phyloP scores from a whole-genome alignment of 371 early-diverging fungal genomes.

The Phascolomyces articulosus region DNA sequence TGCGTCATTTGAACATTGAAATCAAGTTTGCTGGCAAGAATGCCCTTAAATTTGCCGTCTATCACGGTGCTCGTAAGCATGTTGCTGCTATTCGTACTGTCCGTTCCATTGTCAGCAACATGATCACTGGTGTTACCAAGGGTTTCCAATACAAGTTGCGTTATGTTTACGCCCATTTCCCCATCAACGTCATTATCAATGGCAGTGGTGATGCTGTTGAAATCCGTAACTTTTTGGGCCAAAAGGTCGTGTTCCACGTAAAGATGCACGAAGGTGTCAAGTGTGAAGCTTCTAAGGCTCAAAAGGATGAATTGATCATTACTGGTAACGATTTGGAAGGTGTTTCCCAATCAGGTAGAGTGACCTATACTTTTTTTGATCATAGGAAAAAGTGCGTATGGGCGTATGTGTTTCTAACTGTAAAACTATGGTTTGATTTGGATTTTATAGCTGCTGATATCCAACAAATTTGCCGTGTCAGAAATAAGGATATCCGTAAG shows the following conservation, averaged over 20 bases:
- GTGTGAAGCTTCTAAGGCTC: conserved; percentile 78
- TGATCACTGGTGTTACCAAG: conserved; percentile 98
- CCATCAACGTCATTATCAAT: conserved; percentile 96
- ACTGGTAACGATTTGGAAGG: conserved; percentile 95
- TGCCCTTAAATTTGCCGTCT: conserved; percentile 87
- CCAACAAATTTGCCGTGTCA: conserved; percentile 74
- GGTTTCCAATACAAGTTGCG: conserved; percentile 99
- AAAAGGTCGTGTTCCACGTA: conserved; percentile 92
- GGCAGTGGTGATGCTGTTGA: conserved; percentile 85
- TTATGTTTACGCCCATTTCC: conserved; percentile 99
- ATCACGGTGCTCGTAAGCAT: conserved; percentile 98
- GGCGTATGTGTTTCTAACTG: background rate
- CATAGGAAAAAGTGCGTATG: too few species aligned
- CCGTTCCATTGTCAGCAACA: conserved; percentile 96
- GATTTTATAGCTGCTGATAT: conserved; percentile 69
- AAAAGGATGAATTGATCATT: conserved; percentile 97
- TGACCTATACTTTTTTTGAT: too few species aligned
- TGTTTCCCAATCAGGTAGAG: conserved; percentile 96
- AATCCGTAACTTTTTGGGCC: conserved; percentile 99
- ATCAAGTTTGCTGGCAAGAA: conserved; percentile 69
- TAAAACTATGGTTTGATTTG: background rate
- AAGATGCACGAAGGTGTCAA: conserved; percentile 91
- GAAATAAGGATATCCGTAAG: conserved; percentile 97
- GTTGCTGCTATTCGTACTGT: conserved; percentile 98
- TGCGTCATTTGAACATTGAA: conserved; percentile 95